These are phyloP conservation scores for Rhazya stricta DNA, from an alignment of 257 asterid genomes.

Conservation along the genomic window DNA sequence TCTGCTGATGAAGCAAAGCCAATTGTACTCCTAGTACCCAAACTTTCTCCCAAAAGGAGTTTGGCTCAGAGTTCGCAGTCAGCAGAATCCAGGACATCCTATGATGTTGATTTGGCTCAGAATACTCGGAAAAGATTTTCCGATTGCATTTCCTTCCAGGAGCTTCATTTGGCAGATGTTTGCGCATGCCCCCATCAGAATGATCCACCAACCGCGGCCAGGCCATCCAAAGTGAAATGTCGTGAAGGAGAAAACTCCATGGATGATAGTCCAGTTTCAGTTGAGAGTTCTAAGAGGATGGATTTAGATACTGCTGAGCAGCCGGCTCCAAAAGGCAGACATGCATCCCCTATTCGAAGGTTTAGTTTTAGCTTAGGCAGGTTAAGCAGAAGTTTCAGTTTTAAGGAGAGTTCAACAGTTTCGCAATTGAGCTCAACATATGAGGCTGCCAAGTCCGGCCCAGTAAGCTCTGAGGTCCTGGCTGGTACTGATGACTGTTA, in stretches of 20 bases:
- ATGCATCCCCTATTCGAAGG: conserved; percentile 64
- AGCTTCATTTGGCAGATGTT: conserved; percentile 33
- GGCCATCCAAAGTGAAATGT: conserved; percentile 29
- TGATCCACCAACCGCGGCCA: conserved; percentile 24
- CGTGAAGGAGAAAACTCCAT: conserved; percentile 26
- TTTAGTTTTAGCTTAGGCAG: conserved; percentile 69
- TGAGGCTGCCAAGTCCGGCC: conserved; percentile 47
- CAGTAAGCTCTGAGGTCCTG: conserved; percentile 30
- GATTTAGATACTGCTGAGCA: conserved; percentile 32
- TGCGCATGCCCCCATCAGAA: conserved; percentile 16
- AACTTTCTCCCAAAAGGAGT: conserved; percentile 32
- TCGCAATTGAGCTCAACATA: conserved; percentile 40
- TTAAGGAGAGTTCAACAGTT: conserved; percentile 61
- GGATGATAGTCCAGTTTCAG: conserved; percentile 25
- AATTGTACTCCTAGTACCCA: conserved; percentile 41
- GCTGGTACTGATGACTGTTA: conserved; percentile 32
- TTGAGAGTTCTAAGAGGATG: conserved; percentile 31
- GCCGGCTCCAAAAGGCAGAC: conserved; percentile 44
- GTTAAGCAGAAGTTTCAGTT: conserved; percentile 81
- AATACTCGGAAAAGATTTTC: conserved; percentile 33
- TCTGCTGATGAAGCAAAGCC: conserved; percentile 34
- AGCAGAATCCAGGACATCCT: conserved; percentile 40
- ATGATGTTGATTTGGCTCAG: conserved; percentile 40
- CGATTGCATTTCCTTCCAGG: conserved; percentile 46
- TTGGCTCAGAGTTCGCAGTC: conserved; percentile 37